A percentile compares a stretch with the other conserved stretches of the same genome.
Conservation (phyloP, 352 stramenopile species). For the Globisporangium middletonii region DNA sequence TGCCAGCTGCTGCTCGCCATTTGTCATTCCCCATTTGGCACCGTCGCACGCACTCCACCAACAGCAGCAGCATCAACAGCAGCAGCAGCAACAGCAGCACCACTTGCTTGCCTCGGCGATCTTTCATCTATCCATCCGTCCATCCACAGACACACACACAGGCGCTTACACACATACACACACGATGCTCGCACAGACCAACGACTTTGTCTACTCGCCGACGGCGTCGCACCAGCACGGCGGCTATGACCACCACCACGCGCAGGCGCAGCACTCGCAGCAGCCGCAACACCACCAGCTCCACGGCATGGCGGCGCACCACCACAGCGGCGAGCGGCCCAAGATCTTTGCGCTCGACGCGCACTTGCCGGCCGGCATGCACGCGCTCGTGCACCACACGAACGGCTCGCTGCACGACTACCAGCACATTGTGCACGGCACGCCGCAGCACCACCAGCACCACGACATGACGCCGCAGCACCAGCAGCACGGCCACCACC, state of each 20-base stretch:
- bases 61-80: not conserved
- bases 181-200: slow-evolving; percentile 37
- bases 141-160: not conserved
- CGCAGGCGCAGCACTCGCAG: slow-evolving; percentile 19
- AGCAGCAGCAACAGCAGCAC: not conserved
- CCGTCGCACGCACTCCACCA: slow-evolving; percentile 21
- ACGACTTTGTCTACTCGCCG: slow-evolving; percentile 63
- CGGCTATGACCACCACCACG: slow-evolving; percentile 18
- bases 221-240: slow-evolving; percentile 5
- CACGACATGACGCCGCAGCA: slow-evolving; percentile 48
- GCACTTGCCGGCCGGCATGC: slow-evolving; percentile 17
- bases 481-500: slow-evolving; percentile 30
- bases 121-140: not conserved
- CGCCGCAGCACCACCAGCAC: slow-evolving; percentile 34
- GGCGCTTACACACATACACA: not conserved
- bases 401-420: slow-evolving; percentile 30
- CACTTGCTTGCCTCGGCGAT: not conserved
- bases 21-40: slow-evolving; percentile 79
- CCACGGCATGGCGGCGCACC: slow-evolving; percentile 13
- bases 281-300: slow-evolving; percentile 14
- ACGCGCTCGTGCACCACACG: slow-evolving; percentile 30
- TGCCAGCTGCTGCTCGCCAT: slow-evolving; percentile 51
- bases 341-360: slow-evolving; percentile 48
- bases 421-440: slow-evolving; percentile 36
- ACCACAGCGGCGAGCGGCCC: slow-evolving; percentile 49